Percentiles rank a stretch among this genome's conserved stretches.
Conservation (phyloP, 164 flowering plant genomes). For the Berberis thunbergii region DNA sequence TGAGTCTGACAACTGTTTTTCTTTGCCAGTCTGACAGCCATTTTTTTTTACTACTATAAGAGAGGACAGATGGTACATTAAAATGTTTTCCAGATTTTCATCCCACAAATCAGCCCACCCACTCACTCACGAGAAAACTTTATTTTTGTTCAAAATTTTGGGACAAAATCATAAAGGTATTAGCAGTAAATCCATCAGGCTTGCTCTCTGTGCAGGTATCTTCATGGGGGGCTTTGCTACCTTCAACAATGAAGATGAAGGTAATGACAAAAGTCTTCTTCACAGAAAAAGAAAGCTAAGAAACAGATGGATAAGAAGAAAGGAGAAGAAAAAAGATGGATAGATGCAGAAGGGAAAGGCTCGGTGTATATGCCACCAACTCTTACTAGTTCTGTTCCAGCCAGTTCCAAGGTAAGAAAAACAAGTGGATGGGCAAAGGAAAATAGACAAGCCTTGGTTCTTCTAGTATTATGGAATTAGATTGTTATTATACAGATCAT, state of each 20-base stretch:
- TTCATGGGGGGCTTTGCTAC: background rate
- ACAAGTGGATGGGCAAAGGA: conserved; percentile 5
- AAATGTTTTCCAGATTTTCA: no score
- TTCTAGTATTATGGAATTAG: background rate
- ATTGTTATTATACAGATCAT: no score
- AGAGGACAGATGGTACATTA: no score
- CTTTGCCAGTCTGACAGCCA: no score
- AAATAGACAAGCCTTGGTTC: background rate
- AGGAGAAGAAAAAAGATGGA: conserved; percentile 11
- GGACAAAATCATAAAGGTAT: no score
- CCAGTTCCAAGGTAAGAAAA: conserved; percentile 22
- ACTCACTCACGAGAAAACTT: no score
- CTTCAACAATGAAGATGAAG: conserved; percentile 10
- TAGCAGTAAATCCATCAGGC: no score
- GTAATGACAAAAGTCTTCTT: conserved; percentile 6
- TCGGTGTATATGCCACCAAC: background rate
- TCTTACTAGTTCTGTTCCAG: conserved; percentile 17
- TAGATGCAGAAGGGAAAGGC: background rate
- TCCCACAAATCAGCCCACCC: no score
- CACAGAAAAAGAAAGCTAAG: conserved; percentile 12
- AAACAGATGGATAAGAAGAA: conserved; percentile 22
- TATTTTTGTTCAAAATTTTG: no score
- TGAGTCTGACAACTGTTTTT: no score
- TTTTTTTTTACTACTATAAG: no score
- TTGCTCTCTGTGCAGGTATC: no score